These are phyloP conservation scores for Rossbeevera mucosa DNA, from an alignment of 768 basidiomycete genomes.

Conservation along the genomic window DNA sequence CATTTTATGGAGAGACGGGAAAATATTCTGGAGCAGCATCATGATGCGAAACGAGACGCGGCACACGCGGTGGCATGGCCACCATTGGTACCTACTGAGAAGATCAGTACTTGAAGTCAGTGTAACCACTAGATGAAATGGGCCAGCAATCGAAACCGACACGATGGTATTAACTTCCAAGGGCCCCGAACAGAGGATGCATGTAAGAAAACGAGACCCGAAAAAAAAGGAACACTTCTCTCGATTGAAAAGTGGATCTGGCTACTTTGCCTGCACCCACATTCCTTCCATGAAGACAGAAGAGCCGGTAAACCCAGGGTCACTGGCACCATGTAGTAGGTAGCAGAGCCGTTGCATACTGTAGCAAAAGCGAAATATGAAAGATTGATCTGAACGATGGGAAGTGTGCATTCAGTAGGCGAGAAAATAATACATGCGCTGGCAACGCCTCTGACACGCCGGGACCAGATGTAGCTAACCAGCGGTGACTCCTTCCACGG, in stretches of 20 bases:
- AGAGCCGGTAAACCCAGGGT: neutral
- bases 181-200: neutral
- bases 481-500: neutral
- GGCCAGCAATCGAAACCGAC: constrained; percentile 5
- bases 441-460: neutral
- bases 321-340: neutral
- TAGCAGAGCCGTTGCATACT: neutral
- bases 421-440: neutral
- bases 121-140: neutral
- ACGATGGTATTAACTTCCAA: neutral
- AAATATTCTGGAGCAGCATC: constrained; percentile 1
- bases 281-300: neutral
- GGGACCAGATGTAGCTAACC: neutral
- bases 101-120: neutral
- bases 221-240: neutral
- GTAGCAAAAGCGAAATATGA: neutral
- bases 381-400: neutral
- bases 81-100: neutral
- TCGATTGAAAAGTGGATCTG: constrained; percentile 1
- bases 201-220: neutral
- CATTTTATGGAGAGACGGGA: constrained; percentile 8
- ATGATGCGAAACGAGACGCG: constrained; percentile 10
- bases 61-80: too few relatives aligned
- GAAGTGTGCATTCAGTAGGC: neutral
- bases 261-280: neutral